Percentiles rank a stretch among this genome's conserved stretches.
These are phyloP conservation scores for Claviceps paspali DNA, from an alignment of 2,329 filamentous ascomycete species.

Conservation along the genomic window DNA sequence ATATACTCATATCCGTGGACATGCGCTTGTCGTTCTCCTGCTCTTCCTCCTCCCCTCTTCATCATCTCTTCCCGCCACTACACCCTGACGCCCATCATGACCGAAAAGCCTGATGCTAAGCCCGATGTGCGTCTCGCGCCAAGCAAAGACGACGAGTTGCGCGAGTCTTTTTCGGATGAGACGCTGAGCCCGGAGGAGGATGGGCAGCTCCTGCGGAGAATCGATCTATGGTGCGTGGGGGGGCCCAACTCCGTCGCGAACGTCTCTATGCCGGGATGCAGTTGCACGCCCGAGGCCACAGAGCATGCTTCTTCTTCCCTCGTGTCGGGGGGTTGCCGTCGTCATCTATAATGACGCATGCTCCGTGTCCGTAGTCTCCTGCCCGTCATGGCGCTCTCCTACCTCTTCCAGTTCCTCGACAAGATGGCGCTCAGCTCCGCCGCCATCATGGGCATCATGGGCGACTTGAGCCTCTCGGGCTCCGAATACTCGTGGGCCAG, in stretches of 20 bases:
- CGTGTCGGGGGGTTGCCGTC: too few relatives aligned
- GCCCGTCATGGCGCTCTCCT: constrained; percentile 34
- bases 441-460: constrained; percentile 31
- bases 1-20: too few relatives aligned
- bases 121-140: not conserved
- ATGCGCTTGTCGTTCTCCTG: too few relatives aligned
- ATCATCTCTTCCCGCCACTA: too few relatives aligned
- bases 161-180: not conserved
- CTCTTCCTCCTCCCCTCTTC: not conserved
- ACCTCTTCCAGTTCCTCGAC: constrained; percentile 46
- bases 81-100: constrained; percentile 2
- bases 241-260: too few relatives aligned
- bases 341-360: not conserved
- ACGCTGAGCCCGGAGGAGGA: constrained; percentile 16
- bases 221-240: constrained; percentile 38
- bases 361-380: constrained; percentile 24
- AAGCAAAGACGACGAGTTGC: not conserved
- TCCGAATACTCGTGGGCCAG: constrained; percentile 36
- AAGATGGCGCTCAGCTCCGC: constrained; percentile 40
- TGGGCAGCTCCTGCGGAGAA: constrained; percentile 40
- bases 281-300: too few relatives aligned
- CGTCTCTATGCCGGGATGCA: too few relatives aligned
- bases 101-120: not conserved
- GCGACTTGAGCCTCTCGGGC: constrained; percentile 29
- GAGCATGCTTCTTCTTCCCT: not conserved